These are phyloP conservation scores for Chamaecyparis obtusa DNA, from an alignment of 75 land plant species.

Conservation along the genomic window DNA sequence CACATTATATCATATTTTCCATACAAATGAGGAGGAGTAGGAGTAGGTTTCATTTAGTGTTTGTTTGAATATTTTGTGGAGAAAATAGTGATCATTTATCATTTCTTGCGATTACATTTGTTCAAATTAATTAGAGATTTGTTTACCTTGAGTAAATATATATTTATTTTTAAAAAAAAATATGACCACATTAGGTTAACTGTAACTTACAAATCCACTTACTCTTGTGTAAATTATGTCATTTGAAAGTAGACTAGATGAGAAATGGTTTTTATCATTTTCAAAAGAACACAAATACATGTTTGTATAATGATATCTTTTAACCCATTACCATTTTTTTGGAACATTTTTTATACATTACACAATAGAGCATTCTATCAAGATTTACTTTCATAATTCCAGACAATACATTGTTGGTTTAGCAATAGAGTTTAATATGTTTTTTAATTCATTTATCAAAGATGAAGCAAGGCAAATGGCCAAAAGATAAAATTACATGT, in stretches of 20 bases:
- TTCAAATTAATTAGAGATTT: background rate
- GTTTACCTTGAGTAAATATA: background rate
- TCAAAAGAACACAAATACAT: background rate
- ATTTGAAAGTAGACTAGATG: background rate
- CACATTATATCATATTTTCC: no score
- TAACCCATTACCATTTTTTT: background rate
- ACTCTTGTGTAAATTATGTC: background rate
- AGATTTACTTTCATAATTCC: background rate
- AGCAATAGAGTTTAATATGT: background rate
- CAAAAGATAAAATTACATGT: background rate
- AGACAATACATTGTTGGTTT: background rate
- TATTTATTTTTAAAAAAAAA: background rate
- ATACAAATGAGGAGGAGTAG: no score
- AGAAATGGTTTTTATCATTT: background rate
- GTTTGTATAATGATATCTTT: background rate
- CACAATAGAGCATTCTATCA: background rate
- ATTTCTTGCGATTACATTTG: no score
- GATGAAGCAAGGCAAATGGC: background rate
- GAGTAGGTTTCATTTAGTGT: no score
- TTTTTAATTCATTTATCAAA: background rate
- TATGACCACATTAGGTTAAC: background rate
- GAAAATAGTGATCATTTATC: no score
- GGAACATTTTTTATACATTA: background rate
- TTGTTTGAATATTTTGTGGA: no score
- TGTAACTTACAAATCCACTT: background rate